Percentiles rank a stretch among this genome's conserved stretches.
Evolutionary conservation across 2,329 filamentous ascomycete species (phyloP).

Genomic region (Pseudocercospora cruenta): DNA sequence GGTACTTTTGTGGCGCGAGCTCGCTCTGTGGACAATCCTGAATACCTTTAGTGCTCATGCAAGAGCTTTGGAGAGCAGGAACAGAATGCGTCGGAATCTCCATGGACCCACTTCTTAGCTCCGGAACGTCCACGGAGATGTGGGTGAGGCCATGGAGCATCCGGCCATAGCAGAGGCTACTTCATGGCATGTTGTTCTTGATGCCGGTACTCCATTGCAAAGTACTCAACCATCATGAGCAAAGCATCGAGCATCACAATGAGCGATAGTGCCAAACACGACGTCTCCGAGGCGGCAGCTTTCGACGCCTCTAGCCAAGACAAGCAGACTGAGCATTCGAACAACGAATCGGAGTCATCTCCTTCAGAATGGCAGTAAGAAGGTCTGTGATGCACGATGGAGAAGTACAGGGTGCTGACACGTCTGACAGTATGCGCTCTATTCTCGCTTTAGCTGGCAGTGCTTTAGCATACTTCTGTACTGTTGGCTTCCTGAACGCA

Average conservation of each 20-base stretch:
- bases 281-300: background rate
- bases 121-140: background rate
- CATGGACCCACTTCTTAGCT: background rate
- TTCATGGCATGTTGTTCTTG: background rate
- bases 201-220: background rate
- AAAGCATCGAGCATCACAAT: background rate
- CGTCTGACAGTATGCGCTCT: constrained; percentile 18
- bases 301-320: background rate
- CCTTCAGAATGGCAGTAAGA: background rate
- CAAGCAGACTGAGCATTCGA: background rate
- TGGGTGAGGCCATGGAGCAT: background rate
- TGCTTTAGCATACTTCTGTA: constrained; percentile 28
- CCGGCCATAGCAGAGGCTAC: background rate
- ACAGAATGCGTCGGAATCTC: background rate
- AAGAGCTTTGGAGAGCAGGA: background rate
- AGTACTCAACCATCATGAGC: background rate
- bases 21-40: background rate
- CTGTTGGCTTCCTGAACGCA: constrained; percentile 35
- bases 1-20: background rate
- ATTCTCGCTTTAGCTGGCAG: constrained; percentile 25
- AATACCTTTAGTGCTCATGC: background rate
- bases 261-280: background rate
- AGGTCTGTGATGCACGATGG: background rate
- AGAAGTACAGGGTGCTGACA: background rate
- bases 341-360: background rate